Base-by-base conservation (phyloP, 108 stramenopile species). In the Aurantiochytrium sp. region DNA sequence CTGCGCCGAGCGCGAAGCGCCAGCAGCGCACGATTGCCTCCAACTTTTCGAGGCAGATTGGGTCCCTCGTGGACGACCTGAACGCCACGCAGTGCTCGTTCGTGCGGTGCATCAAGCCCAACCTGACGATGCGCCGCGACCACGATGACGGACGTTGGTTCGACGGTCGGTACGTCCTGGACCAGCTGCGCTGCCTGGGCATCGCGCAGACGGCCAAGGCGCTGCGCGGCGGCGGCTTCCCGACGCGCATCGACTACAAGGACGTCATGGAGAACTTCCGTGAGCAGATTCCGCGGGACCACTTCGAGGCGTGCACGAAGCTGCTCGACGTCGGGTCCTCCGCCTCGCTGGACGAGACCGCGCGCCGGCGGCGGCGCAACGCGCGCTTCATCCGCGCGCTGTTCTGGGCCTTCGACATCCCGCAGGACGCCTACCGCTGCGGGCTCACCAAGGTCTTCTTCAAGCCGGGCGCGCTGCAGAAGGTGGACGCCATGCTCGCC, bases 141-240 rank as follows among this genome's bases (percentile, higher is more conserved):
- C 8, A 27, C 17, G 24, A 6, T 10, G 37, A 55, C 4, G 55
- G 22, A 4, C 17, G 1, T 24, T 32, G 54, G 55, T 87, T 87
- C 86, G 55, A 87, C 30, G 36, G 31, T 24, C 22, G 37, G 34
- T 55, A 59, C 55, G 86, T 87, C 15, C 86, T 87, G 5, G 86
- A 87, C 37, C 86, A 87, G 45, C 86, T 87, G 8, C 86, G 86
- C n/a, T 87, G 86, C 45, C 27, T 87, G 24, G 86, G 86, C 27
- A 87, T 87, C 24, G 42, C 73, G n/a, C 73, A 81, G 30, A 81
- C 73, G 6, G 73, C 73, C 1, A 41, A 81, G 30, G 73, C 73
- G 17, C 73, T 81, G 6, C 73, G 73, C n/a, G 73, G 73, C 17
- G 73, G 73, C 30, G 73, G 73, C 45, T 81, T 48, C 24, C 73